These are phyloP conservation scores for Kodamaea ohmeri DNA, from an alignment of 1,139 yeast genomes.

Conservation along the genomic window DNA sequence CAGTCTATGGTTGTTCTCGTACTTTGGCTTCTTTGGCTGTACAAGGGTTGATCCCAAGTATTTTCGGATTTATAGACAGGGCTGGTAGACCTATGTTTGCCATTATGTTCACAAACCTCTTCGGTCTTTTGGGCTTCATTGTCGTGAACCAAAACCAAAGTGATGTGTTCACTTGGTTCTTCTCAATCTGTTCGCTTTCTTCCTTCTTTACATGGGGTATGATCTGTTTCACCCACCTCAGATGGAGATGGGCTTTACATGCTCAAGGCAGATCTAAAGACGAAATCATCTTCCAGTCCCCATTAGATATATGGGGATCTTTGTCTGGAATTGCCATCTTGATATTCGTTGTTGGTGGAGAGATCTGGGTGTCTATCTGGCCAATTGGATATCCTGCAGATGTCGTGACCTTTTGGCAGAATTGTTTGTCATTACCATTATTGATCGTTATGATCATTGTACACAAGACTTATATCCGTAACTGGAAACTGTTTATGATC, in stretches of 20 bases:
- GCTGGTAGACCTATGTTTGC: conserved; percentile 59
- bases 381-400: conserved; percentile 35
- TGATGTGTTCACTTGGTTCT: conserved; percentile 60
- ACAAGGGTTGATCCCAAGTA: conserved; percentile 43
- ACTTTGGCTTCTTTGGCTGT: conserved; percentile 54
- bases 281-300: conserved; percentile 48
- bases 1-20: conserved; percentile 55
- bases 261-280: conserved; percentile 43
- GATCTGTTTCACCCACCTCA: conserved; percentile 48
- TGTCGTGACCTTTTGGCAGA: conserved; percentile 40
- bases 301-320: conserved; percentile 50
- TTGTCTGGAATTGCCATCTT: conserved; percentile 42
- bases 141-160: conserved; percentile 48
- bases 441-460: conserved; percentile 32
- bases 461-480: conserved; percentile 25
- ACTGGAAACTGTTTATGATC: conserved; percentile 31
- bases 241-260: conserved; percentile 51
- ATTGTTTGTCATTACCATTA: conserved; percentile 50
- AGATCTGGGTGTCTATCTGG: conserved; percentile 45
- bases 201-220: conserved; percentile 59
- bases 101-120: conserved; percentile 44
- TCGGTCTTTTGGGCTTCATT: conserved; percentile 65
- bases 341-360: conserved; percentile 42
- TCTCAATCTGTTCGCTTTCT: conserved; percentile 62
- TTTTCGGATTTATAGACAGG: conserved; percentile 53